Evolutionary conservation across 257 asterid genomes (phyloP), one percentile per base, ranked within the genome.

Genomic region (Leptodermis oblonga): DNA sequence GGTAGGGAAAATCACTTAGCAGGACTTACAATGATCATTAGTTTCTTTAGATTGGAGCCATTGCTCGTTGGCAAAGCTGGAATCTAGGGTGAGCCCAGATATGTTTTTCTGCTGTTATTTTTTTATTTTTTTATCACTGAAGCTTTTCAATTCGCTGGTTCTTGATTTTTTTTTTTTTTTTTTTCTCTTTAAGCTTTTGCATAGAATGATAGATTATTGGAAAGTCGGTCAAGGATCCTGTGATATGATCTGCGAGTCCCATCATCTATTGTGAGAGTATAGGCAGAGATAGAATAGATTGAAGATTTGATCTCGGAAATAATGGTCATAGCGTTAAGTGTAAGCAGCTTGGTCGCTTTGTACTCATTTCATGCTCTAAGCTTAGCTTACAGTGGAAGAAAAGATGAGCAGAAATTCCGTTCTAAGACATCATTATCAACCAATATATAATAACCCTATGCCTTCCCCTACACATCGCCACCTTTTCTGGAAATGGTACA

Each of bases 351-450:
- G 51, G 7, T 46, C 20, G 66, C 76, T 53, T 37, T 51, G 56
- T 34, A 15, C 70, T 53, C 53, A 52, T 63, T 63, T 25, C 53
- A 33, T 31, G 51, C 69, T 70, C 41, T 18, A 33, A 45, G 26
- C 49, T 55, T 14, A 43, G 23, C 67, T 70, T 23, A 2, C 48
- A 52, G 22, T 53, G 26, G 30, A 14, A 72, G 26, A 48, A 72
- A 64, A 49, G 15, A 60, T 26, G 31, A 63, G 26, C 42, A 39
- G 22, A 72, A 39, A 55, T 46, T 31, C 17, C 30, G 58, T 73
- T 54, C 49, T 43, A 65, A 67, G 31, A 28, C 76, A 26, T 28
- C 39, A 54, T 43, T 60, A 20, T 31, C 26, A 42, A 28, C 70
- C 25, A 26, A 33, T 55, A 58, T 54, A n/a, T n/a, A n/a, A 46